phyloP scores from a whole-genome alignment of 1,284 basidiomycete genomes.

The Mrakiaceae sp. region DNA sequence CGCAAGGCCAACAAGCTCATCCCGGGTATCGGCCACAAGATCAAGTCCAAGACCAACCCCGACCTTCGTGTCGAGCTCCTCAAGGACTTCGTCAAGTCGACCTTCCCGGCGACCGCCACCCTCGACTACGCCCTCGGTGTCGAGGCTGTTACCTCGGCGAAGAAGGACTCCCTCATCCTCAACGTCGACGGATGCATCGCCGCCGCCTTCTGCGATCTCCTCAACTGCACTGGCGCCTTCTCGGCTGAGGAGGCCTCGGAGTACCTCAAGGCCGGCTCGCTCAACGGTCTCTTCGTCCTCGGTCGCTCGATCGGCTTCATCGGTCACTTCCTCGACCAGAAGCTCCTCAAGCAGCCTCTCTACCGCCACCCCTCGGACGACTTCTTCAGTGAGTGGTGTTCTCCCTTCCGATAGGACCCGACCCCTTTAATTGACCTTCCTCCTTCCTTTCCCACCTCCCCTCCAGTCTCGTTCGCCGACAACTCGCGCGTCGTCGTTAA shows the following conservation, averaged over 20 bases:
- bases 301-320: slow-evolving; percentile 91
- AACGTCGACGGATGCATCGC: slow-evolving; percentile 98
- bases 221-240: slow-evolving; percentile 88
- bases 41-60: slow-evolving; percentile 97
- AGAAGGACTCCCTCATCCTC: slow-evolving; percentile 78
- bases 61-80: slow-evolving; percentile 95
- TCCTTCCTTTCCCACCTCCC: not conserved
- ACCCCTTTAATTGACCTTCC: slow-evolving; percentile 10
- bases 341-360: slow-evolving; percentile 78
- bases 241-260: slow-evolving; percentile 91
- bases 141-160: slow-evolving; percentile 92
- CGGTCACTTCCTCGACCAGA: slow-evolving; percentile 64
- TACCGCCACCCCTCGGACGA: slow-evolving; percentile 85
- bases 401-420: not conserved
- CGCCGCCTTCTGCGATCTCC: slow-evolving; percentile 92
- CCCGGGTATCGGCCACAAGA: slow-evolving; percentile 99
- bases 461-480: slow-evolving; percentile 10
- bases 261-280: slow-evolving; percentile 66
- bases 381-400: slow-evolving; percentile 33
- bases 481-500: slow-evolving; percentile 16
- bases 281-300: slow-evolving; percentile 95
- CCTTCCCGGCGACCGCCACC: slow-evolving; percentile 80
- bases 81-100: slow-evolving; percentile 88
- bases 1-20: slow-evolving; percentile 92
- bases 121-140: slow-evolving; percentile 98